These are phyloP conservation scores for Phaeosphaeriaceae sp. DNA, from an alignment of 2,329 filamentous ascomycete genomes.

Conservation along the genomic window DNA sequence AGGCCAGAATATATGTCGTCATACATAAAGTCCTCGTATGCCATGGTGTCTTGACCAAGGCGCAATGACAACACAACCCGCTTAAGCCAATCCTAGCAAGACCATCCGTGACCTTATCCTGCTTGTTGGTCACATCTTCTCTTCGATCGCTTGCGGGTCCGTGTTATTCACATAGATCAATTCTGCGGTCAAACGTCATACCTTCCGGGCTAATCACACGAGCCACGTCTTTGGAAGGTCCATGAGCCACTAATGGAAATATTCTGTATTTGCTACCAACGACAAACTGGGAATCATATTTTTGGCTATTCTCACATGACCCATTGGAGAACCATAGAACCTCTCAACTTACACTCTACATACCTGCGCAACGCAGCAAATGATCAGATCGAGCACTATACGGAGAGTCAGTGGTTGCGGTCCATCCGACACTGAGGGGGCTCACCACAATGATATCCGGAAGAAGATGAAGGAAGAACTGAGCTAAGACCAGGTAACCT, in stretches of 20 bases:
- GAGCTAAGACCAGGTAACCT: conserved; percentile 23
- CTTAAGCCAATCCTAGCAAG: neutral
- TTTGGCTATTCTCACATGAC: neutral
- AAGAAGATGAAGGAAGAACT: neutral
- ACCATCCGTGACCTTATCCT: neutral
- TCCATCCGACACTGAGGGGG: neutral
- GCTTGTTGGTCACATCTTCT: neutral
- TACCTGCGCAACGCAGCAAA: neutral
- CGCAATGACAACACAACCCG: neutral
- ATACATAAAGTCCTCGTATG: neutral
- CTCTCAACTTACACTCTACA: neutral
- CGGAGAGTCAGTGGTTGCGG: neutral
- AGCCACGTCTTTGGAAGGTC: neutral
- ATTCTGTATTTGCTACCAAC: neutral
- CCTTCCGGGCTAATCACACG: neutral
- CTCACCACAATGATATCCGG: neutral
- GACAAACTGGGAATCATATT: neutral
- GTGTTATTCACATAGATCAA: neutral
- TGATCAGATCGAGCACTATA: neutral
- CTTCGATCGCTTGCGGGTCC: neutral
- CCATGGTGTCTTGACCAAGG: neutral
- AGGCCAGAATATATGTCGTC: neutral
- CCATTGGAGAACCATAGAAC: neutral
- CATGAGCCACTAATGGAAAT: neutral
- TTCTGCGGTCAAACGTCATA: neutral